Evolutionary conservation across 306 rosid species (phyloP).

Genomic region (Cicer pinnatifidum): DNA sequence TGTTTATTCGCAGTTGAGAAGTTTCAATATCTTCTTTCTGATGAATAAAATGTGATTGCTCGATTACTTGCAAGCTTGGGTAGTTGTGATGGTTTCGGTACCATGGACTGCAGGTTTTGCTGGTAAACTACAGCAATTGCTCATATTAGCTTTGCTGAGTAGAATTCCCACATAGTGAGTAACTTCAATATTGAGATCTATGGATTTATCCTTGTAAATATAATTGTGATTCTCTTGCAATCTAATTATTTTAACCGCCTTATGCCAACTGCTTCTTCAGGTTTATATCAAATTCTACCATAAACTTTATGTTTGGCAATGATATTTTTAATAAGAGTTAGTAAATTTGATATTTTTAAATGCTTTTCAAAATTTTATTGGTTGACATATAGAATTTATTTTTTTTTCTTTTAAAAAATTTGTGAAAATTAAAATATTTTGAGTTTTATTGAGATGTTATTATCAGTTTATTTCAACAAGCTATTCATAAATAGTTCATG

Average conservation of each 20-base stretch:
- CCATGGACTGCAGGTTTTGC: conserved; percentile 44
- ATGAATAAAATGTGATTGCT: conserved; percentile 51
- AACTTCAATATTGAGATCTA: conserved; percentile 35
- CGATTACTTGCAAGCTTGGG: conserved; percentile 42
- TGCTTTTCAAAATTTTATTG: not conserved
- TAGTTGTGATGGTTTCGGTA: conserved; percentile 52
- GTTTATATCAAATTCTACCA: conserved; percentile 13
- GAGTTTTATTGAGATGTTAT: no score
- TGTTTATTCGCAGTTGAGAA: conserved; percentile 46
- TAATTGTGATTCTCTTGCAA: conserved; percentile 33
- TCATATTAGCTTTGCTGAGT: conserved; percentile 33
- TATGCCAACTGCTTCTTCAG: conserved; percentile 21
- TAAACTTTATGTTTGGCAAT: not conserved
- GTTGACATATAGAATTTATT: not conserved
- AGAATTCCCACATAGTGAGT: conserved; percentile 31
- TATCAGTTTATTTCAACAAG: no score
- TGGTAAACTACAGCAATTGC: conserved; percentile 46
- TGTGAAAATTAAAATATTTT: no score
- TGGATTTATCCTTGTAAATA: conserved; percentile 45
- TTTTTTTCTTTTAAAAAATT: no score
- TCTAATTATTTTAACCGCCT: conserved; percentile 34
- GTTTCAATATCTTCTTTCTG: conserved; percentile 39
- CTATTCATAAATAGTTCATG: no score
- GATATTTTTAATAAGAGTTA: no score
- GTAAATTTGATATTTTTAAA: no score